A percentile compares a stretch with the other conserved stretches of the same genome.
Evolutionary conservation across 805 yeast species (phyloP).

Genomic region (Millerago galiae): DNA sequence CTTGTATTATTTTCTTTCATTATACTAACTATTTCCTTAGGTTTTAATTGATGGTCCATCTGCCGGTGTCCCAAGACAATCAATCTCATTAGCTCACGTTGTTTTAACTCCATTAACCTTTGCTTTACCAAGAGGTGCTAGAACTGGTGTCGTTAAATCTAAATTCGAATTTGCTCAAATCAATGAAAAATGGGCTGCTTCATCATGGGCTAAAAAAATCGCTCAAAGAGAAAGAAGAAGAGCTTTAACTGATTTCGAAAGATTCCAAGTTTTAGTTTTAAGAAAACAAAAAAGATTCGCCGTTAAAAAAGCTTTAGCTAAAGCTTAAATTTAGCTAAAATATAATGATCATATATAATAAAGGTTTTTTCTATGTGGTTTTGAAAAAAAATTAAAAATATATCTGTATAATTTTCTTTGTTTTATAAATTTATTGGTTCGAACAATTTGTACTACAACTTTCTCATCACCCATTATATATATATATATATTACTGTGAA

Average conservation of each 20-base stretch:
- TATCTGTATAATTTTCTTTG: conserved; percentile 11
- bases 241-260: conserved; percentile 92
- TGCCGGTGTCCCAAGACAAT: conserved; percentile 85
- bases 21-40: conserved; percentile 35
- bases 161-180: conserved; percentile 90
- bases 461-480: not conserved
- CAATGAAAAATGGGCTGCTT: conserved; percentile 83
- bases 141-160: conserved; percentile 79
- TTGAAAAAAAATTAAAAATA: conserved; percentile 4
- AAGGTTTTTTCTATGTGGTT: conserved; percentile 21
- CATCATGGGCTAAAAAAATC: conserved; percentile 98
- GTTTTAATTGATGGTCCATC: conserved; percentile 96
- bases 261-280: conserved; percentile 97
- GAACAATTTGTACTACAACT: not conserved
- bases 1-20: not conserved
- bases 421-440: conserved; percentile 5
- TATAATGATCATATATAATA: conserved; percentile 11
- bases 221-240: conserved; percentile 93
- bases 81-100: conserved; percentile 79
- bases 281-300: conserved; percentile 96
- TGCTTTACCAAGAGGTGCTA: conserved; percentile 92
- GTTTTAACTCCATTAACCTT: conserved; percentile 90
- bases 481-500: not conserved
- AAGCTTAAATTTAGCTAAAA: conserved; percentile 53
- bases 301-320: conserved; percentile 94